A percentile compares a stretch with the other conserved stretches of the same genome.
phyloP scores from a whole-genome alignment of 2,329 filamentous ascomycete species.

The Fusarium subtropicale region DNA sequence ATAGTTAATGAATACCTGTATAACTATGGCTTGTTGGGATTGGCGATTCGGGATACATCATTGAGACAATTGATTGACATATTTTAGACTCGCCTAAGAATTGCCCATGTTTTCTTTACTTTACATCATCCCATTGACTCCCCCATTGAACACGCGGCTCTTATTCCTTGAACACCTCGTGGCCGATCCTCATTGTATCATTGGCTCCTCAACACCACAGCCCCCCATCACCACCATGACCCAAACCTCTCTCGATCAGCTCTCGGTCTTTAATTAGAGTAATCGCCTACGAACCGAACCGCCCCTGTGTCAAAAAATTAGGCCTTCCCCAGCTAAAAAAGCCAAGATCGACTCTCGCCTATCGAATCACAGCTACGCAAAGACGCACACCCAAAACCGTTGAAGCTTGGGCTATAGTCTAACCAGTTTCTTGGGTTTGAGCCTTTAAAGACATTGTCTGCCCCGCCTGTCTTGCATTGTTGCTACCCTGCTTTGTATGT shows the following conservation, averaged over 20 bases:
- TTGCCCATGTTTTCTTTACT: neutral
- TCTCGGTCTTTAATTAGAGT: slow-evolving; percentile 8
- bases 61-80: too few relatives aligned
- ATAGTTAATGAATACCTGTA: too few relatives aligned
- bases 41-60: fast-evolving
- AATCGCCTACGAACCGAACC: neutral
- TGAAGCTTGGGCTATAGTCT: slow-evolving; percentile 11
- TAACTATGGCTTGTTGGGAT: neutral
- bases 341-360: slow-evolving; percentile 23
- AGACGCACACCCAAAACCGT: slow-evolving; percentile 34
- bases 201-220: slow-evolving; percentile 29
- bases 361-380: slow-evolving; percentile 39
- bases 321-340: neutral
- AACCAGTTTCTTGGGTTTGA: slow-evolving; percentile 32
- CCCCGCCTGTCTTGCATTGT: neutral
- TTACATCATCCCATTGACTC: neutral
- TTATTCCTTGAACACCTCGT: slow-evolving; percentile 30
- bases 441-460: slow-evolving; percentile 7
- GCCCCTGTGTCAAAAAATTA: slow-evolving; percentile 6
- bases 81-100: neutral
- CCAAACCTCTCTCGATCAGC: neutral
- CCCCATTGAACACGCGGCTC: slow-evolving; percentile 20
- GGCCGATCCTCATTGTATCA: slow-evolving; percentile 29
- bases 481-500: neutral
- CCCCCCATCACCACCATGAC: slow-evolving; percentile 1